Percentiles rank a stretch among this genome's conserved stretches.
Conservation (phyloP, 306 rosid species). For the Lathyrus tuberosus region DNA sequence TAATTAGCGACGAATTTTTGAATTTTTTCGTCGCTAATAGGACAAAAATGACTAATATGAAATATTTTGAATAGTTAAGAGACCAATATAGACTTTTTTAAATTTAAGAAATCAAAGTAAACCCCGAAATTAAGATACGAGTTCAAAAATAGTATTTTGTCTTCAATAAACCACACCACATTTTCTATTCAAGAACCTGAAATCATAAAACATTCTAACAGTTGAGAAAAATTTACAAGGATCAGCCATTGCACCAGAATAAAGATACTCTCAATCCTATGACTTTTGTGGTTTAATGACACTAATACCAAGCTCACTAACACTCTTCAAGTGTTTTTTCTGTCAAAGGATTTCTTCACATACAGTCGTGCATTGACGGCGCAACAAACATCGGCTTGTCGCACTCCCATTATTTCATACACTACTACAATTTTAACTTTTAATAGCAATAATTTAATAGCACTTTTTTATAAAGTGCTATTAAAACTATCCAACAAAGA, state of each 20-base stretch:
- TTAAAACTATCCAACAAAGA: too few relatives aligned
- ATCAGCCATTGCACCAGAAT: constrained; percentile 66
- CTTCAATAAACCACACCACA: not conserved
- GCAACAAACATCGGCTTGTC: constrained; percentile 77
- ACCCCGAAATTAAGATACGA: too few relatives aligned
- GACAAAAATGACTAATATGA: too few relatives aligned
- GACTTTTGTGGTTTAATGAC: constrained; percentile 61
- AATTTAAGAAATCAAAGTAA: too few relatives aligned
- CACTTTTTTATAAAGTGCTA: too few relatives aligned
- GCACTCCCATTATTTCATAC: constrained; percentile 91
- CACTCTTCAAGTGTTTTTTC: constrained; percentile 57
- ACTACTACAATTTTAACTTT: too few relatives aligned
- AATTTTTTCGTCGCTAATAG: too few relatives aligned
- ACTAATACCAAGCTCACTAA: constrained; percentile 72
- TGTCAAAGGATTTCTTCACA: constrained; percentile 82
- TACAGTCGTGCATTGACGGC: constrained; percentile 73
- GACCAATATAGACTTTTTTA: too few relatives aligned
- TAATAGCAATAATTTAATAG: too few relatives aligned
- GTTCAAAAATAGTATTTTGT: too few relatives aligned
- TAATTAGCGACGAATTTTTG: too few relatives aligned
- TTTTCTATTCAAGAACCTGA: constrained; percentile 38
- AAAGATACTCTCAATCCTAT: constrained; percentile 47
- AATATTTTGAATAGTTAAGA: too few relatives aligned
- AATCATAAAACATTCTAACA: constrained; percentile 53
- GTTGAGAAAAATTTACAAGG: constrained; percentile 52